These are phyloP conservation scores for Lonicera japonica DNA, from an alignment of 129 eudicot species.

Conservation along the genomic window DNA sequence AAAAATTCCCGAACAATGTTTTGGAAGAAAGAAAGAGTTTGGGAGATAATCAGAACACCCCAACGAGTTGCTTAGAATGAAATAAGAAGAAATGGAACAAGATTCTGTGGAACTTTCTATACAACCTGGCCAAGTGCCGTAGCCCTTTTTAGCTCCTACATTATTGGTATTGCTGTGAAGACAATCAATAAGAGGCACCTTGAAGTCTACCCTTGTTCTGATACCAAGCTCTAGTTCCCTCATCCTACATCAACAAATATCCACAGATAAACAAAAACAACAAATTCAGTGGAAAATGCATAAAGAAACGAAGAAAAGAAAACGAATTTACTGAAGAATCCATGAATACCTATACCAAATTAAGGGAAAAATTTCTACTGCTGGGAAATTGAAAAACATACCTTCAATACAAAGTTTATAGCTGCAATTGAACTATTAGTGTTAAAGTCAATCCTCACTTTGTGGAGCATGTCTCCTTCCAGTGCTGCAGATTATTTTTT, in stretches of 20 bases:
- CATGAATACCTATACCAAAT: not conserved
- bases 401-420: constrained; percentile 94
- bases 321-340: too few species aligned
- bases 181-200: constrained; percentile 50
- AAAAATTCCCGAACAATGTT: too few species aligned
- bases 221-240: constrained; percentile 85
- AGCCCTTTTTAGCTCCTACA: constrained; percentile 48
- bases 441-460: constrained; percentile 61
- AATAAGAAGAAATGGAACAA: not conserved
- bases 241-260: constrained; percentile 47
- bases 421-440: constrained; percentile 64
- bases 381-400: constrained; percentile 14
- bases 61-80: too few species aligned
- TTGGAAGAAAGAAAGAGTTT: too few species aligned
- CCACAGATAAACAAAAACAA: constrained; percentile 2
- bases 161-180: constrained; percentile 35
- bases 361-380: not conserved
- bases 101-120: too few species aligned
- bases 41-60: too few species aligned
- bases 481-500: constrained; percentile 30
- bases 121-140: constrained; percentile 65
- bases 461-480: constrained; percentile 37
- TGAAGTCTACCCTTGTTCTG: constrained; percentile 90
- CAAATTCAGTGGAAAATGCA: too few species aligned
- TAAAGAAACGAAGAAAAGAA: too few species aligned